Percentiles rank a stretch among this genome's conserved stretches.
These are phyloP conservation scores for Bipolaris gigantea DNA, from an alignment of 2,329 filamentous ascomycete species.

Conservation along the genomic window DNA sequence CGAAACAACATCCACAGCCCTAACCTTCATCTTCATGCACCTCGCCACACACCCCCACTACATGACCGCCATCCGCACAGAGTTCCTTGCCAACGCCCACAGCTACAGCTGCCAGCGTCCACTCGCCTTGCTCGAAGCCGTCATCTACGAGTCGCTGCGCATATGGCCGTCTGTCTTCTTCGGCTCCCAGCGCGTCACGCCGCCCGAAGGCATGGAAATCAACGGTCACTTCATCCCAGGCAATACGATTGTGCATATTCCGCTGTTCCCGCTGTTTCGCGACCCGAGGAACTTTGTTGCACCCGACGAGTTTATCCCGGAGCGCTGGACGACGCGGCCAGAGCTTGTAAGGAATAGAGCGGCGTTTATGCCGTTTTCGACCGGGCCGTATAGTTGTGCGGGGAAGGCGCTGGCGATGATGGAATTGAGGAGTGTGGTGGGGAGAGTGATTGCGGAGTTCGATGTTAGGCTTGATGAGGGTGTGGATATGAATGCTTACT, in stretches of 20 bases:
- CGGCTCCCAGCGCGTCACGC: constrained; percentile 32
- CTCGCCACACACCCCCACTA: constrained; percentile 27
- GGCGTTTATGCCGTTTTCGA: constrained; percentile 71
- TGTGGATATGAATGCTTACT: constrained; percentile 21
- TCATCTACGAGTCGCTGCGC: constrained; percentile 35
- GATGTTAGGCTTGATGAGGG: constrained; percentile 46
- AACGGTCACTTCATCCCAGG: constrained; percentile 31
- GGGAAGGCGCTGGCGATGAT: constrained; percentile 66
- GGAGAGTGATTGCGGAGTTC: constrained; percentile 61
- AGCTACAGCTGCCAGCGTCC: constrained; percentile 15
- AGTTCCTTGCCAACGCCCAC: constrained; percentile 15
- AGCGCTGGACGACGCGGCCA: constrained; percentile 25
- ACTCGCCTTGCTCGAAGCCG: constrained; percentile 23
- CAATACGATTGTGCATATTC: constrained; percentile 29
- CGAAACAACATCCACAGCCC: constrained; percentile 55
- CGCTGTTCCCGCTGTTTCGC: constrained; percentile 20
- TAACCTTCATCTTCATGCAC: constrained; percentile 54
- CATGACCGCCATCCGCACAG: constrained; percentile 22
- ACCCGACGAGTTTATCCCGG: constrained; percentile 31
- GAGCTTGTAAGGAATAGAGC: constrained; percentile 29
- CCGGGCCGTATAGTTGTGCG: constrained; percentile 69
- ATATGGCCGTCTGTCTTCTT: constrained; percentile 33
- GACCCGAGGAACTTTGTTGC: constrained; percentile 25
- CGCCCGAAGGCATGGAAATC: constrained; percentile 31
- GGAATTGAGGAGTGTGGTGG: constrained; percentile 64